Evolutionary conservation across 257 asterid species (phyloP).

Genomic region (Eustoma russellianum): DNA sequence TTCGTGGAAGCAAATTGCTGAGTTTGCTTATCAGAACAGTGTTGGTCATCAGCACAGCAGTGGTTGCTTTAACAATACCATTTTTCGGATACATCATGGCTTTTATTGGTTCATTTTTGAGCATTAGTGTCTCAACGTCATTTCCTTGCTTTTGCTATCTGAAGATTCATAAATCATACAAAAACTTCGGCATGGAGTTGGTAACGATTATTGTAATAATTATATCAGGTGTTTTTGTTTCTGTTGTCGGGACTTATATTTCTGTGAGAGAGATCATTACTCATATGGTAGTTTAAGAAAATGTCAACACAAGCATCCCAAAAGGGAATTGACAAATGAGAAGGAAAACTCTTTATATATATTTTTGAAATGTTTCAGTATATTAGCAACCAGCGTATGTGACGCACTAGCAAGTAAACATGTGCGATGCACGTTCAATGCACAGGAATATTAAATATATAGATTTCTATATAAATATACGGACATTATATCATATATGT

Average conservation of each 20-base stretch:
- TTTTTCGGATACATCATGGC: slow-evolving; percentile 41
- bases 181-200: slow-evolving; percentile 17
- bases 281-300: no score
- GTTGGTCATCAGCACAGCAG: slow-evolving; percentile 11
- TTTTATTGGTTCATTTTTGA: slow-evolving; percentile 35
- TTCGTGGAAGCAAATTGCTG: not conserved
- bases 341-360: no score
- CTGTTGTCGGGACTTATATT: slow-evolving; percentile 32
- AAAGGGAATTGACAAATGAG: no score
- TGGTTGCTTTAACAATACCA: slow-evolving; percentile 17
- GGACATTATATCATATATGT: no score
- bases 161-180: slow-evolving; percentile 27
- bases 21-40: slow-evolving; percentile 16
- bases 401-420: no score
- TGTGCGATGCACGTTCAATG: no score
- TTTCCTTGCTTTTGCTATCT: slow-evolving; percentile 46
- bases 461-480: no score
- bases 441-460: no score
- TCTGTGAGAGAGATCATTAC: no score
- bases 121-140: slow-evolving; percentile 24
- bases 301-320: no score
- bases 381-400: no score
- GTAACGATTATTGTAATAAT: slow-evolving; percentile 17
- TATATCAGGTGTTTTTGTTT: slow-evolving; percentile 21
- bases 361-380: no score